These are phyloP conservation scores for Helicostylum pulchrum DNA, from an alignment of 192 early-diverging fungal genomes.

Conservation along the genomic window DNA sequence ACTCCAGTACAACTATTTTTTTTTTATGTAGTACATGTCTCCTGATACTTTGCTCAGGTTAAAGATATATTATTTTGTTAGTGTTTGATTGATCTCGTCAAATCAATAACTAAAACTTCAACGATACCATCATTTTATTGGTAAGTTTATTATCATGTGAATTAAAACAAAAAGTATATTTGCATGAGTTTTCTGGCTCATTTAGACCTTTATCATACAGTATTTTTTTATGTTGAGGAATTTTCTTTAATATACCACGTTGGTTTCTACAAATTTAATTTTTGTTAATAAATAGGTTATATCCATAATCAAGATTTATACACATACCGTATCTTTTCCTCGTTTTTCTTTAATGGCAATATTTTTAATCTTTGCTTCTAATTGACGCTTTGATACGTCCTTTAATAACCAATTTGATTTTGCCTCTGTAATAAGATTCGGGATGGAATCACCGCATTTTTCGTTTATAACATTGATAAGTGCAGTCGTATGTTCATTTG, in stretches of 20 bases:
- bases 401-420: slow-evolving; percentile 24
- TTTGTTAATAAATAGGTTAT: not conserved
- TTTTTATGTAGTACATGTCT: too few relatives aligned
- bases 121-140: too few relatives aligned
- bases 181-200: too few relatives aligned
- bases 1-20: too few relatives aligned
- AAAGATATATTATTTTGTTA: too few relatives aligned
- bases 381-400: slow-evolving; percentile 27
- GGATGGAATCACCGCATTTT: slow-evolving; percentile 19
- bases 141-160: too few relatives aligned
- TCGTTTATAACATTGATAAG: slow-evolving; percentile 27
- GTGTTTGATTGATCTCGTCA: too few relatives aligned
- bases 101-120: too few relatives aligned
- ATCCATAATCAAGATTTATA: not conserved
- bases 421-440: slow-evolving; percentile 25
- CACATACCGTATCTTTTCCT: slow-evolving; percentile 31
- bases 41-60: too few relatives aligned
- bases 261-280: slow-evolving; percentile 1
- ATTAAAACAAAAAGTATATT: too few relatives aligned
- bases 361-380: slow-evolving; percentile 32
- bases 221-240: slow-evolving; percentile 10
- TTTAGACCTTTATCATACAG: not conserved
- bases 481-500: slow-evolving; percentile 19
- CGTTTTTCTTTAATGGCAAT: slow-evolving; percentile 39
- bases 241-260: slow-evolving; percentile 24